Conservation (phyloP, 768 basidiomycete genomes). For the Kwoniella dejecticola region DNA sequence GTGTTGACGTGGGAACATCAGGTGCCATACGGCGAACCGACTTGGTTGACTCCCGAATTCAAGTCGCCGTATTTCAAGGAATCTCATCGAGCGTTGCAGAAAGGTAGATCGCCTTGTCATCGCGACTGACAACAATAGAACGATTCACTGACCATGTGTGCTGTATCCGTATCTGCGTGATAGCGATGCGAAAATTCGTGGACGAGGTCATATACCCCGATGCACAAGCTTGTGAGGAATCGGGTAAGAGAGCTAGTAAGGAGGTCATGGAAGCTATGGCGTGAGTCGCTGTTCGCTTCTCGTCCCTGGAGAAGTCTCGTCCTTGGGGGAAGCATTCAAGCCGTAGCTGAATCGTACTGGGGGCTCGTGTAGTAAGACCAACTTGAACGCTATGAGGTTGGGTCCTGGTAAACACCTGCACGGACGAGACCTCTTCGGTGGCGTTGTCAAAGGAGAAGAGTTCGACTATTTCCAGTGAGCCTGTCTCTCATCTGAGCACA, state of each 20-base stretch:
- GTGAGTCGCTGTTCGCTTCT: conserved; percentile 61
- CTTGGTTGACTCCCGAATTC: conserved; percentile 73
- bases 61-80: conserved; percentile 77
- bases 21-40: conserved; percentile 87
- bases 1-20: conserved; percentile 11
- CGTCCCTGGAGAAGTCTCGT: no score
- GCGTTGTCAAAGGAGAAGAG: conserved; percentile 76
- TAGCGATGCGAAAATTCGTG: conserved; percentile 67
- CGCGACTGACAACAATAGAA: no score
- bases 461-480: conserved; percentile 89
- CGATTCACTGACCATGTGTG: no score
- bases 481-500: neutral
- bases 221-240: conserved; percentile 75
- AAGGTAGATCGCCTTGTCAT: no score
- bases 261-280: conserved; percentile 79
- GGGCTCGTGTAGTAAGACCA: conserved; percentile 62
- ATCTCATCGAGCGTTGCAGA: conserved; percentile 59
- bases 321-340: neutral
- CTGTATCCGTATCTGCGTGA: conserved; percentile 35
- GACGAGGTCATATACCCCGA: conserved; percentile 72
- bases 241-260: conserved; percentile 83
- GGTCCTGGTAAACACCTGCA: conserved; percentile 87
- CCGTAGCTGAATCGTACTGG: neutral
- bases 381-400: conserved; percentile 85
- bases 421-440: conserved; percentile 73